phyloP scores from a whole-genome alignment of 495 filamentous ascomycete genomes.

The Penicillium crystallinum region DNA sequence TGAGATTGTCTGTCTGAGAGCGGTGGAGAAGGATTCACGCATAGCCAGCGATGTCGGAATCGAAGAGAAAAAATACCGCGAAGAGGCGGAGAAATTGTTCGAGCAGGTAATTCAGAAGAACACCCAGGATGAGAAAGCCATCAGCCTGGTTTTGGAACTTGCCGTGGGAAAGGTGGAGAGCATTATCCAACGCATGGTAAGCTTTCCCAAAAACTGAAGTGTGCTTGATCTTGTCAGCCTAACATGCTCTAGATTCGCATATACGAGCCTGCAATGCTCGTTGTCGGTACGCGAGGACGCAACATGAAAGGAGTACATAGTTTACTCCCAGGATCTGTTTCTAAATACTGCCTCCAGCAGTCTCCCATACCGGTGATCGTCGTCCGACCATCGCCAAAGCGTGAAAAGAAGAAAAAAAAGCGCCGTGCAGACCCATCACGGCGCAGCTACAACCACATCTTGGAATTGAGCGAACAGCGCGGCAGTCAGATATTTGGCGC shows the following conservation, averaged over 20 bases:
- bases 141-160: conserved; percentile 84
- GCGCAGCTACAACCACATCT: conserved; percentile 73
- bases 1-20: conserved; percentile 88
- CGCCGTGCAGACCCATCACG: conserved; percentile 72
- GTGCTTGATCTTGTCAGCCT: conserved; percentile 22
- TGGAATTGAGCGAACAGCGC: conserved; percentile 53
- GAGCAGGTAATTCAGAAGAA: conserved; percentile 82
- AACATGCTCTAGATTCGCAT: conserved; percentile 67
- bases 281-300: conserved; percentile 87
- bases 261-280: conserved; percentile 90
- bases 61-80: conserved; percentile 69
- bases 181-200: conserved; percentile 88
- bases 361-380: conserved; percentile 97
- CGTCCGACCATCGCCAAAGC: conserved; percentile 83
- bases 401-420: conserved; percentile 87
- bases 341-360: conserved; percentile 94
- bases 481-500: conserved; percentile 54
- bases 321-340: conserved; percentile 87
- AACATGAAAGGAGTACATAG: conserved; percentile 84
- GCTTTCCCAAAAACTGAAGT: conserved; percentile 30
- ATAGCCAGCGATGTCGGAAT: conserved; percentile 61
- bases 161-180: conserved; percentile 86
- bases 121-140: conserved; percentile 66
- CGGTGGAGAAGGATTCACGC: conserved; percentile 80
- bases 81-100: conserved; percentile 71